Evolutionary conservation across 805 yeast species (phyloP).

Genomic region (Zygosaccharomyces bailii): DNA sequence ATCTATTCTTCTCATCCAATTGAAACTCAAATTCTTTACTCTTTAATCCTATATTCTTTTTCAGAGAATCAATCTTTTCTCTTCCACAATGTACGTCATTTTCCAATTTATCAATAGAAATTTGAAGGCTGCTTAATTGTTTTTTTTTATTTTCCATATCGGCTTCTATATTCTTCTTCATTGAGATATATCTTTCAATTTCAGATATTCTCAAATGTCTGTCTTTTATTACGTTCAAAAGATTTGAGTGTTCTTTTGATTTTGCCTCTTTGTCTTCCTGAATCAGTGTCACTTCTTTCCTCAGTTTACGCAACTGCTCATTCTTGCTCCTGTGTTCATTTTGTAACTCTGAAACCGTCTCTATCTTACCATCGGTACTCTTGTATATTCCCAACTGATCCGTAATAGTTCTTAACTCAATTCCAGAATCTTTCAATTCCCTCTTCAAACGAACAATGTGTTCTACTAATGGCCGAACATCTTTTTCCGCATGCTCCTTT

Average conservation of each 20-base stretch:
- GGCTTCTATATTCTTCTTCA: slow-evolving; percentile 14
- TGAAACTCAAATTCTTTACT: slow-evolving; percentile 4
- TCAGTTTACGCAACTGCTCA: slow-evolving; percentile 20
- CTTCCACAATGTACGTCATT: slow-evolving; percentile 11
- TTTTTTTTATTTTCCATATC: slow-evolving; percentile 15
- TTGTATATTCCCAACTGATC: slow-evolving; percentile 28
- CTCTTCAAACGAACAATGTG: slow-evolving; percentile 25
- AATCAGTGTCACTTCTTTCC: slow-evolving; percentile 24
- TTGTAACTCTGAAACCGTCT: slow-evolving; percentile 31
- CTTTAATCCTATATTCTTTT: slow-evolving; percentile 1
- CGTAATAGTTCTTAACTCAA: slow-evolving; percentile 23
- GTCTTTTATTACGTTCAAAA: slow-evolving; percentile 25
- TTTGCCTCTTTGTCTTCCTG: slow-evolving; percentile 29
- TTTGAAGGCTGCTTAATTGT: slow-evolving; percentile 15
- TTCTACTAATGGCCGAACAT: slow-evolving; percentile 31
- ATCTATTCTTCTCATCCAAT: neutral
- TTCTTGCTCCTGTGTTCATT: slow-evolving; percentile 22
- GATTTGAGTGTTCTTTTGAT: slow-evolving; percentile 21
- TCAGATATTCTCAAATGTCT: slow-evolving; percentile 20
- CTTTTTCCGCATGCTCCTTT: slow-evolving; percentile 20
- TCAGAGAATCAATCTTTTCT: slow-evolving; percentile 8
- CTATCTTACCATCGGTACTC: slow-evolving; percentile 20
- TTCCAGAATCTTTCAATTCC: slow-evolving; percentile 26
- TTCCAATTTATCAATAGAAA: slow-evolving; percentile 11
- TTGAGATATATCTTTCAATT: slow-evolving; percentile 23